Evolutionary conservation across 2,329 filamentous ascomycete genomes (phyloP), one percentile per base, ranked within the genome.

Genomic region (Pestalotiopsis sp.): DNA sequence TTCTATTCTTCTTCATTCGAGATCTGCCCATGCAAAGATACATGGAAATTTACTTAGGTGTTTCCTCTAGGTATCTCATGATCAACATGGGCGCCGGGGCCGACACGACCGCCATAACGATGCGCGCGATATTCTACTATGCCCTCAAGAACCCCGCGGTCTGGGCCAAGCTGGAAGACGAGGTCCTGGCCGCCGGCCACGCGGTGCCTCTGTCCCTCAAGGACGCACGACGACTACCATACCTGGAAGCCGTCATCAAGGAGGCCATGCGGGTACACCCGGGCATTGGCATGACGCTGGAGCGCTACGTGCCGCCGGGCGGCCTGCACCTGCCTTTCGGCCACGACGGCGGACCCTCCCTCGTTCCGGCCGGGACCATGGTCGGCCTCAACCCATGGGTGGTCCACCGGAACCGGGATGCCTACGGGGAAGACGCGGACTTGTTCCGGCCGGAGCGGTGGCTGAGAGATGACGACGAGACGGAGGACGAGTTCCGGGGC

Each of bases 191-290:
- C 25, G 23, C 25, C 14, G 6, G 11, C 4, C 61, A 36, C 11
- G 17, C 4, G 7, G 6, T 14, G 14, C 61, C 38, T 27, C 11
- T 63, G 13, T 23, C 61, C 61, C 36, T 63, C 61, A 39, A 23
- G 13, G 67, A 72, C 4, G 56, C 72, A 52, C 73, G 25, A 27
- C 71, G 49, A 67, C 73, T 70, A 65, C 71, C 68, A 67, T 65
- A 87, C 73, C 81, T 89, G 11, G 80, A 84, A 52, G 86, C 86
- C 3, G 82, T 86, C 2, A 79, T 89, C 23, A 83, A 82, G 23
- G 88, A 90, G 73, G 80, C 83, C 0, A 76, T 84, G 71, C 81
- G 86, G 3, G 75, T 86, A 11, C 84, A 87, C 70, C 85, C 86
- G 1, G 80, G 79, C 2, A 78, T 87, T 2, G 82, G 80, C 9